phyloP scores from a whole-genome alignment of 495 filamentous ascomycete species.

The Ramalina peruviana region DNA sequence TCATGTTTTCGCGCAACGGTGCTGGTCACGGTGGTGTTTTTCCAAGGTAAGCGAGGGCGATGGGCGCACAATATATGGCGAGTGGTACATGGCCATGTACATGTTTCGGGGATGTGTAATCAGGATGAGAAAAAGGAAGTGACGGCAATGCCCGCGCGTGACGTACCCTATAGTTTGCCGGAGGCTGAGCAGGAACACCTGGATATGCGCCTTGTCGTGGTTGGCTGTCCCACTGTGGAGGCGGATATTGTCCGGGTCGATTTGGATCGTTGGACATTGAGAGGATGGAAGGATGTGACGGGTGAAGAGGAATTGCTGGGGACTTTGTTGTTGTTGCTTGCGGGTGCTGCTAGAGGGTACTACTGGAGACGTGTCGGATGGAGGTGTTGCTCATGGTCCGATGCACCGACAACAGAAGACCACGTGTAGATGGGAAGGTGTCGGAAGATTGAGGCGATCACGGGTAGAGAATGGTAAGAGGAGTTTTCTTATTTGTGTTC shows the following conservation, averaged over 20 bases:
- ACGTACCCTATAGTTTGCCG: slow-evolving; percentile 33
- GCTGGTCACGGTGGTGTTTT: too few species aligned
- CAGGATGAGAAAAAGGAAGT: slow-evolving; percentile 3
- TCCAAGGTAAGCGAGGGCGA: too few species aligned
- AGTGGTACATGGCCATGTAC: too few species aligned
- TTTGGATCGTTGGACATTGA: slow-evolving; percentile 39
- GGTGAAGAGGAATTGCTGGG: background rate
- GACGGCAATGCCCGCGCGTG: slow-evolving; percentile 6
- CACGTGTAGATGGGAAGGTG: background rate
- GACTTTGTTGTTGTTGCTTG: too few species aligned
- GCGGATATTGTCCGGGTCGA: slow-evolving; percentile 33
- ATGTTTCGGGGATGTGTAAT: slow-evolving; percentile 4
- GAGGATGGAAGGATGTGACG: slow-evolving; percentile 3
- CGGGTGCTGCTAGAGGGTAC: background rate
- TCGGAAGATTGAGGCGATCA: background rate
- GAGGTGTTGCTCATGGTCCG: too few species aligned
- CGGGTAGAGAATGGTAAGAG: background rate
- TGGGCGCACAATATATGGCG: too few species aligned
- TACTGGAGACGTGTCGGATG: background rate
- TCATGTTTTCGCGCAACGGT: slow-evolving; percentile 22
- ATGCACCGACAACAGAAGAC: too few species aligned
- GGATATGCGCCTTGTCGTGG: slow-evolving; percentile 30
- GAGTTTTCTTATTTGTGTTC: background rate
- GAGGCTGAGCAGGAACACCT: slow-evolving; percentile 17
- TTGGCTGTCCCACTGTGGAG: slow-evolving; percentile 31